phyloP scores from a whole-genome alignment of 1,284 basidiomycete species.

The Omphalotus olearius region DNA sequence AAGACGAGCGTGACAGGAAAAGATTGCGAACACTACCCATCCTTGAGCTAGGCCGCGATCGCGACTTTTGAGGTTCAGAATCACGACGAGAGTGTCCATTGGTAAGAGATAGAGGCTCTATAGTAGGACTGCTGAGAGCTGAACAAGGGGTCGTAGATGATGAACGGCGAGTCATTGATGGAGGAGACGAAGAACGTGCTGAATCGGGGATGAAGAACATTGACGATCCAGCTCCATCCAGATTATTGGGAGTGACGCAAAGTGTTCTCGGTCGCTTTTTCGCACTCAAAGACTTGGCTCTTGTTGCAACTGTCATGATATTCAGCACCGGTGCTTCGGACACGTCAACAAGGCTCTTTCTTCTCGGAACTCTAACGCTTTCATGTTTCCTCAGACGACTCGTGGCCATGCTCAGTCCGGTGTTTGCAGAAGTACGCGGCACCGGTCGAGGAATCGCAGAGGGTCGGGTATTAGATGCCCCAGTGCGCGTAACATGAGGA shows the following conservation, averaged over 20 bases:
- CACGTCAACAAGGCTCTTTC: slow-evolving; percentile 39
- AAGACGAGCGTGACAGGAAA: slow-evolving; percentile 5
- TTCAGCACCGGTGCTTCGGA: not conserved
- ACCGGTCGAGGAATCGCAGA: not conserved
- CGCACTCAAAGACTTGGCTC: slow-evolving; percentile 29
- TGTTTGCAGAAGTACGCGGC: slow-evolving; percentile 29
- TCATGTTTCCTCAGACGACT: slow-evolving; percentile 59
- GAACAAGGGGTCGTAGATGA: slow-evolving; percentile 40
- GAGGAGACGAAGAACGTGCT: slow-evolving; percentile 23
- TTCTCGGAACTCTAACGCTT: slow-evolving; percentile 58
- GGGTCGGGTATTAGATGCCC: slow-evolving; percentile 29
- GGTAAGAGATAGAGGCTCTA: slow-evolving; percentile 21
- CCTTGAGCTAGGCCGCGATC: slow-evolving; percentile 20
- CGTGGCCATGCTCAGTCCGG: slow-evolving; percentile 53
- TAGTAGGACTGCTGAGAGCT: slow-evolving; percentile 30
- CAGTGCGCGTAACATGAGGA: slow-evolving; percentile 37
- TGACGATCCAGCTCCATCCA: slow-evolving; percentile 16
- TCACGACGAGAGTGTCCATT: slow-evolving; percentile 15
- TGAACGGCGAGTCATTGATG: slow-evolving; percentile 41
- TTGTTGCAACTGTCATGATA: slow-evolving; percentile 20
- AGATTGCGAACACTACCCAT: slow-evolving; percentile 12
- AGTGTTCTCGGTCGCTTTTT: slow-evolving; percentile 41
- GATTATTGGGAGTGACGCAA: slow-evolving; percentile 34
- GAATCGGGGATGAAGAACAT: slow-evolving; percentile 14
- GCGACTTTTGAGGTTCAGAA: slow-evolving; percentile 20